Evolutionary conservation across 2,329 filamentous ascomycete genomes (phyloP).

Genomic region (Metarhizium anisopliae): DNA sequence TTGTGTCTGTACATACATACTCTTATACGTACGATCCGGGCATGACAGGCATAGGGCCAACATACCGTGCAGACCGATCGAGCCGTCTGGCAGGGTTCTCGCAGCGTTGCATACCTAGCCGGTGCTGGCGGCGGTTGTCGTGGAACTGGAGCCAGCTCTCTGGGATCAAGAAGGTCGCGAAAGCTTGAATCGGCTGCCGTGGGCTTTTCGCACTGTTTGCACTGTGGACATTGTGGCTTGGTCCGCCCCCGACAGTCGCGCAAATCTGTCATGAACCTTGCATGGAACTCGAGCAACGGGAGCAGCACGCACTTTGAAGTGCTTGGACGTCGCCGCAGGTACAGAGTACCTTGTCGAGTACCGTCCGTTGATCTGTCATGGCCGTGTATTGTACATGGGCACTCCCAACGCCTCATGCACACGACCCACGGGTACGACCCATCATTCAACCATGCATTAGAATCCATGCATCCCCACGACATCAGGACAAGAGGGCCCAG

Average conservation of each 20-base stretch:
- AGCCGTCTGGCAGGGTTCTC: neutral
- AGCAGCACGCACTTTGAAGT: no score
- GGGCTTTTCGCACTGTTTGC: neutral
- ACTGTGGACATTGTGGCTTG: neutral
- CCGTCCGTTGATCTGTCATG: neutral
- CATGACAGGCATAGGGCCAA: neutral
- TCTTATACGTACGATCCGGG: neutral
- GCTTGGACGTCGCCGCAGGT: neutral
- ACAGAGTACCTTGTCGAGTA: neutral
- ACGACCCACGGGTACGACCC: neutral
- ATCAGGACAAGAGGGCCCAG: neutral
- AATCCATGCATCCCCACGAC: neutral
- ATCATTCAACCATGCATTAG: neutral
- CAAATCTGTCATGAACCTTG: neutral
- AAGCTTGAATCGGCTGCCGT: no score
- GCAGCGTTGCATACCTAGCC: neutral
- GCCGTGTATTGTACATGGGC: neutral
- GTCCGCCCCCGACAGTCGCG: neutral
- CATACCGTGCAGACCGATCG: neutral
- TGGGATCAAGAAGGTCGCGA: no score
- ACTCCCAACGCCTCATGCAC: neutral
- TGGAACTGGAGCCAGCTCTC: neutral
- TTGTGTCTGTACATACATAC: neutral
- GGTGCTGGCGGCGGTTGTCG: neutral
- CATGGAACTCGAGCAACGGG: no score